Evolutionary conservation across 2,329 filamentous ascomycete species (phyloP).

Genomic region (Fusarium musae): DNA sequence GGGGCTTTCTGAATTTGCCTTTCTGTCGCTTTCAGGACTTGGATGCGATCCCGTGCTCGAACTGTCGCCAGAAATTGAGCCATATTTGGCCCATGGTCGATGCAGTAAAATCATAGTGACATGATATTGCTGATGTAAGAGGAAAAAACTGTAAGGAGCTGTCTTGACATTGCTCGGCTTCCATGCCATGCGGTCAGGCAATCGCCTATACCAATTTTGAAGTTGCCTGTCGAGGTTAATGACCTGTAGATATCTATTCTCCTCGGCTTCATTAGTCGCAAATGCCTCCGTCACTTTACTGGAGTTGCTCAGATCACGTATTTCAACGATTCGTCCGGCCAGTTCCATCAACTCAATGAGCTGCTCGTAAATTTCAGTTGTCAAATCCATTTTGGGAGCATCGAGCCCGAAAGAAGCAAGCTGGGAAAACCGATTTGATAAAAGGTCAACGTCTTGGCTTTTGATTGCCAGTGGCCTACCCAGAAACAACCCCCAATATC

Average conservation of each 20-base stretch:
- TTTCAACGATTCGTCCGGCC: constrained; percentile 63
- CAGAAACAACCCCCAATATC: constrained; percentile 66
- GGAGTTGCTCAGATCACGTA: constrained; percentile 50
- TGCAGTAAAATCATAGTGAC: constrained; percentile 64
- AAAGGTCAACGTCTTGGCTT: constrained; percentile 59
- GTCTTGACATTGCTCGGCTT: constrained; percentile 61
- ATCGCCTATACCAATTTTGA: constrained; percentile 63
- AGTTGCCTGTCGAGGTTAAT: constrained; percentile 64
- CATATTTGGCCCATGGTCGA: constrained; percentile 64
- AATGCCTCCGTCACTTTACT: constrained; percentile 47
- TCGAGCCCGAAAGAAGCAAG: constrained; percentile 50
- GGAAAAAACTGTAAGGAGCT: constrained; percentile 62
- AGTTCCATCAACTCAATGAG: constrained; percentile 67
- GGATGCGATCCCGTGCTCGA: constrained; percentile 47
- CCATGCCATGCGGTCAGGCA: constrained; percentile 61
- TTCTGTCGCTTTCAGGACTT: constrained; percentile 44
- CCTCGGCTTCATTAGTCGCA: constrained; percentile 50
- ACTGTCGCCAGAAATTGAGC: constrained; percentile 50
- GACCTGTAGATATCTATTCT: constrained; percentile 61
- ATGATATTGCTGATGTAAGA: constrained; percentile 67
- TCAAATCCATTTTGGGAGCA: constrained; percentile 25
- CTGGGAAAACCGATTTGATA: constrained; percentile 58
- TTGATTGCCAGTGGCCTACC: constrained; percentile 66
- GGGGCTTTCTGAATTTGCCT: constrained; percentile 19
- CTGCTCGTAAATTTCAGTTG: constrained; percentile 59